Evolutionary conservation across 129 eudicot genomes (phyloP).

Genomic region (Escallonia rubra): DNA sequence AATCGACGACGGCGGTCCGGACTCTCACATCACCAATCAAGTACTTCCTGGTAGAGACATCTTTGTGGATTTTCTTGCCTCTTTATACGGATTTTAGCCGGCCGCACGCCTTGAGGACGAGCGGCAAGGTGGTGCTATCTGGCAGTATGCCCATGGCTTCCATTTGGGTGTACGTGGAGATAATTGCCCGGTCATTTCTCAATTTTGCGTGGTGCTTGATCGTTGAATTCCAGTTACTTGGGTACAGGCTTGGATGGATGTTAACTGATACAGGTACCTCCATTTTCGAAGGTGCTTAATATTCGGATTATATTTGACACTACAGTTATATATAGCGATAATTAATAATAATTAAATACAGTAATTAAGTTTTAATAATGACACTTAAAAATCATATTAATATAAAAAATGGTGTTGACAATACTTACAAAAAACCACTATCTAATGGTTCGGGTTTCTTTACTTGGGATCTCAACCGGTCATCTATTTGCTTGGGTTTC

Average conservation of each 20-base stretch:
- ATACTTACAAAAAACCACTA: no score
- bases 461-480: no score
- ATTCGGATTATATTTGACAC: neutral
- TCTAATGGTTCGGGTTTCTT: no score
- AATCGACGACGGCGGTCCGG: constrained; percentile 40
- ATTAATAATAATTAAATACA: no score
- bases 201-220: constrained; percentile 42
- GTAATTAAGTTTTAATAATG: no score
- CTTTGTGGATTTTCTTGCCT: constrained; percentile 42
- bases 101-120: constrained; percentile 55
- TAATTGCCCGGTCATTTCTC: constrained; percentile 48
- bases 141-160: constrained; percentile 43
- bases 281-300: constrained; percentile 33
- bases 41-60: neutral
- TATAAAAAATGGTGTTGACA: no score
- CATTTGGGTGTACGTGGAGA: constrained; percentile 44
- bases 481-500: no score
- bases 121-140: constrained; percentile 42
- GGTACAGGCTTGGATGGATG: constrained; percentile 22
- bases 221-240: constrained; percentile 33
- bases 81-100: constrained; percentile 32
- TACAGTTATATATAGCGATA: no score
- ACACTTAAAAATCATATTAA: no score
- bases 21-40: constrained; percentile 40
- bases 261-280: constrained; percentile 26